phyloP scores from a whole-genome alignment of 164 flowering plant species.

The Vitis cinerea region DNA sequence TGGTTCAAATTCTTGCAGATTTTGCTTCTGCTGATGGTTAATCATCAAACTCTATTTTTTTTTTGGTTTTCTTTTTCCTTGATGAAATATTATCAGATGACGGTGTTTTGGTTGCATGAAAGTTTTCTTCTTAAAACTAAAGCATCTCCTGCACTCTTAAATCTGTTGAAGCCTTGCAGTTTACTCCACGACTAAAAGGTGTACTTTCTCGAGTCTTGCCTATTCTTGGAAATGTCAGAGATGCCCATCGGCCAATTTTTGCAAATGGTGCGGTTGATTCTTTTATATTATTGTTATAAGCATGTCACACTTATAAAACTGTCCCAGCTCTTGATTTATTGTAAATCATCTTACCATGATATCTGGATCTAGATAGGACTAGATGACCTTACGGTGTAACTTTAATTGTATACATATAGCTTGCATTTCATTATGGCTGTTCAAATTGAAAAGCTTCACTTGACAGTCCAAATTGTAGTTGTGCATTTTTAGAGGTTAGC shows the following conservation, averaged over 20 bases:
- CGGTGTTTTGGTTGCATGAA: not conserved
- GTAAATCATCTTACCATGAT: too few relatives aligned
- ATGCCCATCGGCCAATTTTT: conserved; percentile 78
- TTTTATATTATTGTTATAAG: not conserved
- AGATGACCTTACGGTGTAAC: too few relatives aligned
- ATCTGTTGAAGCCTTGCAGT: conserved; percentile 73
- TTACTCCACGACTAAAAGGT: conserved; percentile 77
- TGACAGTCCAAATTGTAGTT: too few relatives aligned
- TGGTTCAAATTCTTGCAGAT: conserved; percentile 96
- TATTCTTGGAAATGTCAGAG: conserved; percentile 90
- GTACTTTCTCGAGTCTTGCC: conserved; percentile 89
- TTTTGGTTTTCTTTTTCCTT: not conserved
- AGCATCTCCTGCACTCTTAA: conserved; percentile 12
- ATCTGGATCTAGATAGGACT: too few relatives aligned
- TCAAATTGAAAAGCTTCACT: too few relatives aligned
- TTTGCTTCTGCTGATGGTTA: conserved; percentile 90
- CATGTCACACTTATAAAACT: too few relatives aligned
- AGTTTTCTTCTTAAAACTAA: conserved; percentile 20
- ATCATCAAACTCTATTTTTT: conserved; percentile 13
- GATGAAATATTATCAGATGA: conserved; percentile 1
- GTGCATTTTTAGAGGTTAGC: too few relatives aligned
- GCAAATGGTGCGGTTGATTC: conserved; percentile 67
- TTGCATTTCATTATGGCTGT: too few relatives aligned
- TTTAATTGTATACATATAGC: too few relatives aligned
- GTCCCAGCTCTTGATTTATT: too few relatives aligned